Conservation (phyloP, 1,284 basidiomycete species). For the Boletus smithii region DNA sequence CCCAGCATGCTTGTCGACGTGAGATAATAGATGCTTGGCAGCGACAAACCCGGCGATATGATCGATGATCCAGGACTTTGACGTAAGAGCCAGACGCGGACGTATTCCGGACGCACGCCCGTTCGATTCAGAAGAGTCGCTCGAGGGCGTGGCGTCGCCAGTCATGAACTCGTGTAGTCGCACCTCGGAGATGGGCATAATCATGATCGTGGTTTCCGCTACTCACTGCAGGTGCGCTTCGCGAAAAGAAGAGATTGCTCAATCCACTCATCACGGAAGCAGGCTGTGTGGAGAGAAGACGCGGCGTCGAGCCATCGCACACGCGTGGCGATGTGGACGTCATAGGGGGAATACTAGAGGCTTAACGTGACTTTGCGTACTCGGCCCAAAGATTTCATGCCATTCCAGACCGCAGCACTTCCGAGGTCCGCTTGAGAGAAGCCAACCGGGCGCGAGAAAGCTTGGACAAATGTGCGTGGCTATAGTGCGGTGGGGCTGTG, state of each 20-base stretch:
- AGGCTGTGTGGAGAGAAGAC: conserved; percentile 17
- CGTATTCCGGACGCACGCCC: background rate
- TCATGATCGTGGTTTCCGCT: conserved; percentile 16
- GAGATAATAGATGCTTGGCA: conserved; percentile 38
- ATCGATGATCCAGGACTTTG: conserved; percentile 53
- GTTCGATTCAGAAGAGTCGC: conserved; percentile 3
- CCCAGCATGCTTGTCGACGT: conserved; percentile 19
- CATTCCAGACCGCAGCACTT: conserved; percentile 53
- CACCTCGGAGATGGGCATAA: conserved; percentile 13
- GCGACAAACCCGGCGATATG: conserved; percentile 51
- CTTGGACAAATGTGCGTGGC: conserved; percentile 21
- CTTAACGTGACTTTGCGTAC: conserved; percentile 4
- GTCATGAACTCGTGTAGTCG: conserved; percentile 6
- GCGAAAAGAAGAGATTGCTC: conserved; percentile 48
- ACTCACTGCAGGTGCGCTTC: conserved; percentile 55
- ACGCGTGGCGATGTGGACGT: conserved; percentile 7
- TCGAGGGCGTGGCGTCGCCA: background rate
- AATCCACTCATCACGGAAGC: conserved; percentile 22
- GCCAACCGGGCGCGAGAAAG: conserved; percentile 20
- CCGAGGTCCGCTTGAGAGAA: conserved; percentile 47
- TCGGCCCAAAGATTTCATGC: conserved; percentile 53
- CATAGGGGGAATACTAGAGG: background rate
- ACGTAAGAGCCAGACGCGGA: conserved; percentile 40
- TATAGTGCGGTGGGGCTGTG: conserved; percentile 17
- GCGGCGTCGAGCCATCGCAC: too few species aligned